These are phyloP conservation scores for Xerocomellus amylosporus DNA, from an alignment of 768 basidiomycete genomes.

Conservation along the genomic window DNA sequence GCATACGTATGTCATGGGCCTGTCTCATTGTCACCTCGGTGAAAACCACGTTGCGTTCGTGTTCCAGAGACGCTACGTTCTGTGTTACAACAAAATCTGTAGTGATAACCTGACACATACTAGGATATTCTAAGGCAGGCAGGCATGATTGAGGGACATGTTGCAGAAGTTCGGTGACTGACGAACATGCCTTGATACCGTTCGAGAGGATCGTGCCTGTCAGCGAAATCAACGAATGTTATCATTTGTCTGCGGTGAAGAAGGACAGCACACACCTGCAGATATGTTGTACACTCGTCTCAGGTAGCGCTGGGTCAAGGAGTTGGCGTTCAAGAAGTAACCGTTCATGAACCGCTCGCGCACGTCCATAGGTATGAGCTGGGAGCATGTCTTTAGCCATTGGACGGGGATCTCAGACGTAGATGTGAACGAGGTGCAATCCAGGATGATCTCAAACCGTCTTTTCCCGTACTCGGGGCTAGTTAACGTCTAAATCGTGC, in stretches of 20 bases:
- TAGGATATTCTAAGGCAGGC: slow-evolving; percentile 49
- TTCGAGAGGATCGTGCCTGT: slow-evolving; percentile 52
- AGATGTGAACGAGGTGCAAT: slow-evolving; percentile 76
- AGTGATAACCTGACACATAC: slow-evolving; percentile 37
- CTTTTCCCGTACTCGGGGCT: slow-evolving; percentile 46
- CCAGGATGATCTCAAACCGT: slow-evolving; percentile 70
- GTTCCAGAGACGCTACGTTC: slow-evolving; percentile 55
- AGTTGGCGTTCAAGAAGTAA: slow-evolving; percentile 74
- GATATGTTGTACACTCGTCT: slow-evolving; percentile 74
- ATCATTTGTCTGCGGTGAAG: neutral
- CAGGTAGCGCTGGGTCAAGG: slow-evolving; percentile 67
- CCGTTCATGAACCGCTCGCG: slow-evolving; percentile 56
- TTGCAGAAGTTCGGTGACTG: slow-evolving; percentile 56
- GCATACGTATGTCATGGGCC: slow-evolving; percentile 62
- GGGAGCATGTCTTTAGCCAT: slow-evolving; percentile 76
- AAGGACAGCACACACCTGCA: slow-evolving; percentile 35
- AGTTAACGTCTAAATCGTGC: slow-evolving; percentile 46
- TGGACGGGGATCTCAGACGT: slow-evolving; percentile 77
- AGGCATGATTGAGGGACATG: slow-evolving; percentile 51
- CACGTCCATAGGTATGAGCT: slow-evolving; percentile 70
- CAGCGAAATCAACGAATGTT: neutral
- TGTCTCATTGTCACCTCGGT: slow-evolving; percentile 66
- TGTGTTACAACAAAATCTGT: slow-evolving; percentile 8
- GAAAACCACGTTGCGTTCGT: slow-evolving; percentile 54
- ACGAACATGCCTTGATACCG: slow-evolving; percentile 59